Evolutionary conservation across 495 filamentous ascomycete species (phyloP), one percentile per base, ranked within the genome.

Genomic region (Podospora sp.): DNA sequence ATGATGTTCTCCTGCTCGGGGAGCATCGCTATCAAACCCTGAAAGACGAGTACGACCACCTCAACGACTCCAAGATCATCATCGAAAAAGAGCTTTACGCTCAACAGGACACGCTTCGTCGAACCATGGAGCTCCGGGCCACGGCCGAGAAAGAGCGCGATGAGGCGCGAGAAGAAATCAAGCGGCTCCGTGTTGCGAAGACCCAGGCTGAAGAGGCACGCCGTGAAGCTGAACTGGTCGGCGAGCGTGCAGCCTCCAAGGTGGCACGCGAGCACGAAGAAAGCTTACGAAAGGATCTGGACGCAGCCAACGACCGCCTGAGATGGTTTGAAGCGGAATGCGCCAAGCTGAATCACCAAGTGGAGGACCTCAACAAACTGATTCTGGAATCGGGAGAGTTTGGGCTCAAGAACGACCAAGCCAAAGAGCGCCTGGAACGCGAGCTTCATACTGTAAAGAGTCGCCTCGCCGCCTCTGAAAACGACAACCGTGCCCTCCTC

Each of bases 11-110:
- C 66, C 88, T 97, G 78, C 91, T 97, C 65, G 87, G 91, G 2
- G 92, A 97, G 67, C 93, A 97, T 80, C 96, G 95, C 72, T 90
- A 89, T 66, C 82, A 89, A 20, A 87, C 89, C 52, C 79, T 99
- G 64, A 89, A 92, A 71, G 87, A 93, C 22, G 94, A 98, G 65
- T 96, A 90, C 71, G 86, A 94, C 33, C 85, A 85, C n/a, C 83
- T 99, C 16, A 97, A 96, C 69, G 92, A 97, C 46, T 90, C 94
- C 6, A 99, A 99, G 78, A 97, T 97, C 70, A 95, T 85, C 49
- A 97, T 99, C 63, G 95, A 99, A 76, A 97, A 97, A 77, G 96
- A 98, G 77, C 92, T 99, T 78, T 98, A 97, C 75, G 88, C 91
- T n/a, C 95, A 98, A 71, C 94, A 97, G 76, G 95, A 99, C 74